Base-by-base conservation (phyloP, 495 filamentous ascomycete genomes). In the Aspergillus nanangensis region DNA sequence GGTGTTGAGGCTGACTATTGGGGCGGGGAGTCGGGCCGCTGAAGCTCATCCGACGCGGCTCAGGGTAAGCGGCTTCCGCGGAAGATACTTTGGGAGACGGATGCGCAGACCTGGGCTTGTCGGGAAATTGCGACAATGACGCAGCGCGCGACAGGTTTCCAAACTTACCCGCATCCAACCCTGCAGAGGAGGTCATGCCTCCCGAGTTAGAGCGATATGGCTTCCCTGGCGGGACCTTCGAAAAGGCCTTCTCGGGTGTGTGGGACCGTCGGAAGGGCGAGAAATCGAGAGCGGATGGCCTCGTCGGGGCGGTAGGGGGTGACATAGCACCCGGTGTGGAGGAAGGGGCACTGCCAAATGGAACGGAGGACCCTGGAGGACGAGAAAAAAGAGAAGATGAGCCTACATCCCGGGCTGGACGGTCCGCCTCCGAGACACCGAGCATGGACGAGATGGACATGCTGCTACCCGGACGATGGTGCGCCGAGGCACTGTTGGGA, bases 361-460 rank as follows among this genome's bases (percentile, higher is more conserved):
- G 45, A 27, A 68, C 65, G 10, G 81, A 75, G 29, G 81, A 72
- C 18, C 71, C 65, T 11, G 69, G 66, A 34, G 72, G 75, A 37
- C 73, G 73, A 44, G 71, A 69, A 50, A 84, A 83, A 23, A 79
- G 75, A 8, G 74, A 63, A 13, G 74, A 62, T 21, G 71, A 61
- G 21, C 69, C 62, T 35, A 76, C 60, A 50, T 87, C 78, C 41
- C 79, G 71, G 14, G 78, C 63, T 29, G 84, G 79, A n/a, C 80
- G 80, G 36, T 84, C 84, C 17, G 76, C 57, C 44, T 78, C 79
- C 10, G 71, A 65, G 40, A n/a, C n/a, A n/a, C 77, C 81, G 38
- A 98, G 79, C 77, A 98, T 89, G 17, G 93, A 88, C 8, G 89
- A 93, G 56, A 98, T 98, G 17, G 93, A 95, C 93, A 98, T 97